Percentiles rank a stretch among this genome's conserved stretches.
Conservation (phyloP, 1,139 yeast species). For the Lizanozyma gosingica region DNA sequence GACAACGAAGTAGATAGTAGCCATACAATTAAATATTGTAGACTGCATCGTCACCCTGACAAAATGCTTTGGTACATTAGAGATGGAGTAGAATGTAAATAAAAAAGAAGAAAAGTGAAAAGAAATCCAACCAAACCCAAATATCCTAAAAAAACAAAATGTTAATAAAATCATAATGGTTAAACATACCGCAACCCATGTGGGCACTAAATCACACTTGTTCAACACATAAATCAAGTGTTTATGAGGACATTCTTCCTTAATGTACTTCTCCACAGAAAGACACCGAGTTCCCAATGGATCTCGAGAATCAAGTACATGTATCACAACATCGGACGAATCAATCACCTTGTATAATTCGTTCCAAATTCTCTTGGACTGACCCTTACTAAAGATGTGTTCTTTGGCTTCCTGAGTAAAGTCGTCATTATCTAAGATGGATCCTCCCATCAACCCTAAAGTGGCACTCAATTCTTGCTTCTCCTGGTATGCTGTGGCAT, state of each 20-base stretch:
- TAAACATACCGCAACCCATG: constrained; percentile 97
- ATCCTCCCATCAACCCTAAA: constrained; percentile 71
- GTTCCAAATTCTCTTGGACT: constrained; percentile 97
- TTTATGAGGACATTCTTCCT: constrained; percentile 92
- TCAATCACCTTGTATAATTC: constrained; percentile 94
- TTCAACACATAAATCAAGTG: constrained; percentile 90
- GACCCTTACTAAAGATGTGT: constrained; percentile 93
- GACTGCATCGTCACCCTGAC: constrained; percentile 59
- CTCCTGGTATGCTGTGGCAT: constrained; percentile 57
- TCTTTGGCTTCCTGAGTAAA: constrained; percentile 88
- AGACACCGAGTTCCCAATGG: constrained; percentile 94
- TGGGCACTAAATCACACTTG: constrained; percentile 97
- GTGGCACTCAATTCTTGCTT: constrained; percentile 66
- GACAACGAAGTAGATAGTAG: constrained; percentile 44
- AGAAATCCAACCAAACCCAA: constrained; percentile 18
- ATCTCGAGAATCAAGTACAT: constrained; percentile 94
- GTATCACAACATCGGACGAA: constrained; percentile 94
- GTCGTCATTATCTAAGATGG: constrained; percentile 61
- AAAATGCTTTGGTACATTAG: constrained; percentile 42
- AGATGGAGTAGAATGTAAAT: constrained; percentile 9
- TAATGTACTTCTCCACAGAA: constrained; percentile 86
- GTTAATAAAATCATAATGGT: constrained; percentile 3
- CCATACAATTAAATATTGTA: too few relatives aligned
- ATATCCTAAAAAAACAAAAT: constrained; percentile 5
- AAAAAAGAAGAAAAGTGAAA: constrained; percentile 3